A percentile compares a stretch with the other conserved stretches of the same genome.
Evolutionary conservation across 352 stramenopile species (phyloP).

Genomic region (Peronospora farinosa): DNA sequence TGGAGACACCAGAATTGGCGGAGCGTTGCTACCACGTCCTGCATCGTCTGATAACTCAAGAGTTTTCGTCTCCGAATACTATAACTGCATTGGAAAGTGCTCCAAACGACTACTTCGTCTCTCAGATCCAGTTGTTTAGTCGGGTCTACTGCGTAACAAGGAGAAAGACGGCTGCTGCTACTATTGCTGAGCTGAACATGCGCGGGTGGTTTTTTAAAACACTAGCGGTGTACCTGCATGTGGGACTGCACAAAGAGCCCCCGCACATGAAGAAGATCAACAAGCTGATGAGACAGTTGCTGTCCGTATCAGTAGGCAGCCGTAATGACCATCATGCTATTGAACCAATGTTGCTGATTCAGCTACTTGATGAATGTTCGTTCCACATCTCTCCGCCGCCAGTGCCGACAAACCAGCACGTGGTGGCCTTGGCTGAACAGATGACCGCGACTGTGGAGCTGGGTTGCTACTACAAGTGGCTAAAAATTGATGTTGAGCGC

Average conservation of each 20-base stretch:
- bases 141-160: conserved; percentile 38
- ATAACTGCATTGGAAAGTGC: conserved; percentile 53
- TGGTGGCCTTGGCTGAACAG: conserved; percentile 62
- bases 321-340: conserved; percentile 26
- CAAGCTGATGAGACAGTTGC: conserved; percentile 46
- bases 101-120: conserved; percentile 60
- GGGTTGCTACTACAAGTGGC: conserved; percentile 70
- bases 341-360: conserved; percentile 61
- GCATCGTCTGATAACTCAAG: conserved; percentile 53
- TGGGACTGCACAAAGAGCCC: conserved; percentile 58
- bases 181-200: conserved; percentile 64
- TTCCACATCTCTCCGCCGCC: conserved; percentile 54
- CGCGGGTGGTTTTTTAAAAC: conserved; percentile 82
- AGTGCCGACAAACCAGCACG: conserved; percentile 63
- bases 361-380: conserved; percentile 56
- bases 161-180: conserved; percentile 31
- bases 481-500: conserved; percentile 70
- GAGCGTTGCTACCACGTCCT: conserved; percentile 65
- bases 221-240: conserved; percentile 71
- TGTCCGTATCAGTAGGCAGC: conserved; percentile 24
- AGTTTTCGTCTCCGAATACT: conserved; percentile 54
- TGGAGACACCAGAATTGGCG: conserved; percentile 56
- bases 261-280: conserved; percentile 69
- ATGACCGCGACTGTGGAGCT: conserved; percentile 47
- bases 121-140: conserved; percentile 59